phyloP scores from a whole-genome alignment of 2,329 filamentous ascomycete species.

The Venturia oleaginea region DNA sequence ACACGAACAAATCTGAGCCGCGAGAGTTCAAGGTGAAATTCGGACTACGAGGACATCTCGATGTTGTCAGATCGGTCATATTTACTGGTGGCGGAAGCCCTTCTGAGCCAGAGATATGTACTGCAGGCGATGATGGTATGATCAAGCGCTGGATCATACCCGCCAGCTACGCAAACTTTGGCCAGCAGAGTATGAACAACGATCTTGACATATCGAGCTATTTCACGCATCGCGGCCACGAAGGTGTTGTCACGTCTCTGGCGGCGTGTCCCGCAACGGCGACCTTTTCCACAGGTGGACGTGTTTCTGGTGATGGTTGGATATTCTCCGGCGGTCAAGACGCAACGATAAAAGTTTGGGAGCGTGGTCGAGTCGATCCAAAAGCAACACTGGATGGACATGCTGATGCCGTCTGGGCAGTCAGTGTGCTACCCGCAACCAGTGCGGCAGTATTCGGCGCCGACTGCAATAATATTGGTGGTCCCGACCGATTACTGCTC shows the following conservation, averaged over 20 bases:
- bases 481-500: constrained; percentile 77
- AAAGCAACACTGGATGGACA: constrained; percentile 92
- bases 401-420: constrained; percentile 90
- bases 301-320: constrained; percentile 89
- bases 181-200: constrained; percentile 45
- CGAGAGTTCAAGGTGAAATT: constrained; percentile 87
- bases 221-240: constrained; percentile 90
- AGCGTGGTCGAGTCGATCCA: constrained; percentile 84
- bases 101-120: constrained; percentile 93
- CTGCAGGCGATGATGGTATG: constrained; percentile 86
- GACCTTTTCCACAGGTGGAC: constrained; percentile 81
- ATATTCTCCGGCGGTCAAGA: constrained; percentile 97
- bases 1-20: constrained; percentile 51
- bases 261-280: constrained; percentile 80
- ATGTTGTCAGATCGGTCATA: constrained; percentile 88
- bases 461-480: constrained; percentile 63
- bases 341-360: constrained; percentile 88
- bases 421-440: constrained; percentile 83
- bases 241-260: constrained; percentile 79
- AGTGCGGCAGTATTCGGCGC: constrained; percentile 70
- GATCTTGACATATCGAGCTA: constrained; percentile 89
- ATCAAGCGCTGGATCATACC: constrained; percentile 97
- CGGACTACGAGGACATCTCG: constrained; percentile 81
- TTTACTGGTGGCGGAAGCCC: constrained; percentile 95
- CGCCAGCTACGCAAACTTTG: constrained; percentile 59